Evolutionary conservation across 23 red algal genomes (phyloP).

Genomic region (Chondrus crispus): DNA sequence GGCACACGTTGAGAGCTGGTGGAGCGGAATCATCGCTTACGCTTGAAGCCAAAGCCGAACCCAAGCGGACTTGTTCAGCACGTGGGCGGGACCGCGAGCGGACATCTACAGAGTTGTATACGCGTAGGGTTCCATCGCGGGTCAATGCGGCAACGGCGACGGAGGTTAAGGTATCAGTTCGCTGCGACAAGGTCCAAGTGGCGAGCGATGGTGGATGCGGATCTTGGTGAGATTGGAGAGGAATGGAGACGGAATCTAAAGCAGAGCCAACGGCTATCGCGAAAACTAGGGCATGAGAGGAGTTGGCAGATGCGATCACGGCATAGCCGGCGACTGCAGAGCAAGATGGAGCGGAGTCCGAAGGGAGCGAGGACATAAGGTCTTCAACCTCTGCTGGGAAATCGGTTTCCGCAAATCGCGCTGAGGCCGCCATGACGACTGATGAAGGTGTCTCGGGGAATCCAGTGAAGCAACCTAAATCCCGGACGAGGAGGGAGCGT

Average conservation of each 20-base stretch:
- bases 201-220: neutral
- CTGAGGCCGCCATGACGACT: slow-evolving; percentile 6
- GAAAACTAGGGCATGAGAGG: slow-evolving; percentile 23
- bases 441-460: too few species aligned
- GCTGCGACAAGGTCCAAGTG: slow-evolving; percentile 4
- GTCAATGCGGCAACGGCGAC: slow-evolving; percentile 37
- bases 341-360: neutral
- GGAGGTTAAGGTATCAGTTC: neutral
- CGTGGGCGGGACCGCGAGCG: neutral
- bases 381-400: slow-evolving; percentile 51
- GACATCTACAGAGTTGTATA: slow-evolving; percentile 20
- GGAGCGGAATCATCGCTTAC: neutral
- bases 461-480: too few species aligned
- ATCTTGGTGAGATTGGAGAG: neutral
- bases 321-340: slow-evolving; percentile 42
- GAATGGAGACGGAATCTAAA: slow-evolving; percentile 23
- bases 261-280: slow-evolving; percentile 37
- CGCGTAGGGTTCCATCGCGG: slow-evolving; percentile 37
- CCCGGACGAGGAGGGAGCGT: too few species aligned
- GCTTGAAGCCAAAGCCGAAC: neutral
- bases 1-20: neutral
- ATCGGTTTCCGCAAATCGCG: slow-evolving; percentile 26
- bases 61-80: slow-evolving; percentile 21
- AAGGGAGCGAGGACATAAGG: neutral
- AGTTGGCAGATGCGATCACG: neutral